Evolutionary conservation across 345 rosid species (phyloP).

Genomic region (Conringia planisiliqua): DNA sequence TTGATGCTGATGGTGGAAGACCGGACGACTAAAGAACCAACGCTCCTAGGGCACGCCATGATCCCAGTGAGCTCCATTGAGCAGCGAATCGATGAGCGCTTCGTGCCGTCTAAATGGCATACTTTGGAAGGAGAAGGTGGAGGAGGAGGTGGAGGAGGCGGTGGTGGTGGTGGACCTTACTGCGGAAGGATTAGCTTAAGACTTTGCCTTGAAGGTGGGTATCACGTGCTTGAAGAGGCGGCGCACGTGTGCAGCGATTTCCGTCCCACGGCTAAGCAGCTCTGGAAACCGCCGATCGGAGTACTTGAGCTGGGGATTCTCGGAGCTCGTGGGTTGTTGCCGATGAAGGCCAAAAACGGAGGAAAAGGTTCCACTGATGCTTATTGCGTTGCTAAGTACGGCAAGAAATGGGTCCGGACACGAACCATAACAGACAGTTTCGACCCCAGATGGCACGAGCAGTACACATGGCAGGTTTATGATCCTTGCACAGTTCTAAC

Average conservation of each 20-base stretch:
- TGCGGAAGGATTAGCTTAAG: conserved; percentile 68
- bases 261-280: conserved; percentile 93
- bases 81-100: conserved; percentile 78
- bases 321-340: conserved; percentile 88
- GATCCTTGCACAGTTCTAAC: conserved; percentile 94
- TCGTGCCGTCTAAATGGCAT: conserved; percentile 69
- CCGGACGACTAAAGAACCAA: conserved; percentile 56
- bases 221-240: conserved; percentile 98
- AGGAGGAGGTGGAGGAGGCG: conserved; percentile 15
- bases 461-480: conserved; percentile 99
- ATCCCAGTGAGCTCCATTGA: conserved; percentile 72
- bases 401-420: conserved; percentile 98
- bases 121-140: conserved; percentile 44
- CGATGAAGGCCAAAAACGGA: conserved; percentile 70
- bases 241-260: conserved; percentile 98
- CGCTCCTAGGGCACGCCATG: conserved; percentile 51
- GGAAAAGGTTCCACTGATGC: conserved; percentile 90
- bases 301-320: conserved; percentile 85
- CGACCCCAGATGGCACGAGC: conserved; percentile 98
- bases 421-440: conserved; percentile 83
- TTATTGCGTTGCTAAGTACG: conserved; percentile 92
- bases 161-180: conserved; percentile 38
- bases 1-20: conserved; percentile 70
- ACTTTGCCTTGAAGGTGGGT: conserved; percentile 91
- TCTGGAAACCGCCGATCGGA: conserved; percentile 93